Percentiles rank a stretch among this genome's conserved stretches.
phyloP scores from a whole-genome alignment of 352 stramenopile species.

The Globisporangium megalacanthum region DNA sequence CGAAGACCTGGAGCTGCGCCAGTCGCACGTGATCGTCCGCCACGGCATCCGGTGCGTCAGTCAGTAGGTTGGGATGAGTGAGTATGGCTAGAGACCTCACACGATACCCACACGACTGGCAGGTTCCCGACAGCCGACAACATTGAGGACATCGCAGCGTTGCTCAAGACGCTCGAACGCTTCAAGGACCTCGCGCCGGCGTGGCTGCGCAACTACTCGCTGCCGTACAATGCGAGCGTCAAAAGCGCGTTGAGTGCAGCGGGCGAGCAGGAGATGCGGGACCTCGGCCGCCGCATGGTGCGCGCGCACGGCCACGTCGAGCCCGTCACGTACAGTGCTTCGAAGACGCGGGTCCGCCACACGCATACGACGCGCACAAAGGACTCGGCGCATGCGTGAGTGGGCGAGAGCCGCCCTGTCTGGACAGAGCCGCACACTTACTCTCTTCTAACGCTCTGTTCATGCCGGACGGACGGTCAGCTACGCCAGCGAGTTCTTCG shows the following conservation, averaged over 20 bases:
- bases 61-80: not conserved
- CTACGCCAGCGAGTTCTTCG: constrained; percentile 56
- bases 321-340: constrained; percentile 23
- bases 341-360: constrained; percentile 44
- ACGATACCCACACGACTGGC: not conserved
- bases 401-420: not conserved
- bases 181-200: constrained; percentile 29
- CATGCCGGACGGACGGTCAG: constrained; percentile 12
- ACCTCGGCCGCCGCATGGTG: constrained; percentile 25
- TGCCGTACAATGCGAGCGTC: constrained; percentile 62
- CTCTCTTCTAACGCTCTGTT: not conserved
- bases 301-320: constrained; percentile 13
- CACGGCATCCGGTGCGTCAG: constrained; percentile 47
- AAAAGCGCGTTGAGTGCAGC: constrained; percentile 31
- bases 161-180: constrained; percentile 36
- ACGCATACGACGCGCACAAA: constrained; percentile 47
- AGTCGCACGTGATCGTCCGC: constrained; percentile 55
- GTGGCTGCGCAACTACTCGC: constrained; percentile 58
- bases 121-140: constrained; percentile 52
- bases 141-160: constrained; percentile 38
- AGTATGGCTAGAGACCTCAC: not conserved
- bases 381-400: constrained; percentile 52
- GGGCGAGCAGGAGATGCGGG: constrained; percentile 32
- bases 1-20: constrained; percentile 43
- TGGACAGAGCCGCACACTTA: not conserved